phyloP scores from a whole-genome alignment of 768 basidiomycete species.

The Paxillus rubicundulus region DNA sequence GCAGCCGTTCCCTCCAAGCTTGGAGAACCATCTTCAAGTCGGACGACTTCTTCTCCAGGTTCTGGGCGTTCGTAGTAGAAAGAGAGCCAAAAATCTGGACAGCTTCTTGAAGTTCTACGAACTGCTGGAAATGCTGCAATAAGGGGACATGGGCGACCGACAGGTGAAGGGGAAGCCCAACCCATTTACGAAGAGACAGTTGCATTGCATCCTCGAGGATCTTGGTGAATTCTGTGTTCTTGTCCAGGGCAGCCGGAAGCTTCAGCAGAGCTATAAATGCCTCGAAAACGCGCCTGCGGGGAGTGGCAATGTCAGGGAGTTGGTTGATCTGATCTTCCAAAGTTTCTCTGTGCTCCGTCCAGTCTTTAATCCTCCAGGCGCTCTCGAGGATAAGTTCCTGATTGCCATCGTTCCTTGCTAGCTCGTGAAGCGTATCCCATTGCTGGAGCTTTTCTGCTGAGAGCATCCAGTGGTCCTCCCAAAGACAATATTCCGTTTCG shows the following conservation, averaged over 20 bases:
- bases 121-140: constrained; percentile 97
- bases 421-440: constrained; percentile 93
- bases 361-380: constrained; percentile 92
- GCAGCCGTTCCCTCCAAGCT: constrained; percentile 95
- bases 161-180: constrained; percentile 78
- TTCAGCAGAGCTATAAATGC: constrained; percentile 90
- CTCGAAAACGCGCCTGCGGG: constrained; percentile 96
- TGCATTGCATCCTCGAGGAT: constrained; percentile 97
- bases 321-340: constrained; percentile 80
- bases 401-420: constrained; percentile 85
- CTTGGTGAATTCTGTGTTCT: constrained; percentile 84
- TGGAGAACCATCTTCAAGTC: constrained; percentile 96
- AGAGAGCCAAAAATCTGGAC: constrained; percentile 92
- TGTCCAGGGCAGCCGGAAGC: constrained; percentile 74
- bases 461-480: constrained; percentile 99
- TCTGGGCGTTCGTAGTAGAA: constrained; percentile 78
- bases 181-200: constrained; percentile 94
- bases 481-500: constrained; percentile 93
- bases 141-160: constrained; percentile 93
- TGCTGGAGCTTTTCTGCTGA: constrained; percentile 95
- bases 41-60: constrained; percentile 91
- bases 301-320: constrained; percentile 85
- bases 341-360: constrained; percentile 74
- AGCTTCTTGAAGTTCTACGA: constrained; percentile 95
- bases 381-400: constrained; percentile 92